Percentiles rank a stretch among this genome's conserved stretches.
These are phyloP conservation scores for Nematocida sp. DNA, from an alignment of 371 early-diverging fungal genomes.

Conservation along the genomic window DNA sequence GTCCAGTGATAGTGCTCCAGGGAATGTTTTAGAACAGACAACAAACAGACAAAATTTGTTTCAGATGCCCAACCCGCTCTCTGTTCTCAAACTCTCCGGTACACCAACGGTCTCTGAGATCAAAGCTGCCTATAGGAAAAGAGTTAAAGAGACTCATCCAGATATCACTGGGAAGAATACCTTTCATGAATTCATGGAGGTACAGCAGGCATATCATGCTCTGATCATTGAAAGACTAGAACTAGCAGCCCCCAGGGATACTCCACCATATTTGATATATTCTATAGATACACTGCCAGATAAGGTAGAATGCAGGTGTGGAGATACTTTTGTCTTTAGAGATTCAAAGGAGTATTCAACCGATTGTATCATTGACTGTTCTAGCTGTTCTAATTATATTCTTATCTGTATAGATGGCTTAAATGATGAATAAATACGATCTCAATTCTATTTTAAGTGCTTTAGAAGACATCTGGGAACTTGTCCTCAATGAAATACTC, in stretches of 20 bases:
- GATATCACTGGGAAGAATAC: slow-evolving; percentile 64
- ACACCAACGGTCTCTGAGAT: slow-evolving; percentile 74
- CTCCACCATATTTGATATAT: neutral
- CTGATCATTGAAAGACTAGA: too few relatives aligned
- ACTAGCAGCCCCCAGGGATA: neutral
- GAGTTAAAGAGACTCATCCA: slow-evolving; percentile 75
- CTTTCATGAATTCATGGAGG: neutral
- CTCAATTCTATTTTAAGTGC: too few relatives aligned
- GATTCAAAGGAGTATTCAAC: neutral
- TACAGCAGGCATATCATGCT: slow-evolving; percentile 2
- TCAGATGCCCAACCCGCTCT: slow-evolving; percentile 66
- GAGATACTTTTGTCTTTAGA: slow-evolving; percentile 3
- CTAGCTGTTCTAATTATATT: slow-evolving; percentile 31
- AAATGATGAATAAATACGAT: too few relatives aligned
- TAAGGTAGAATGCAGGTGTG: slow-evolving; percentile 12
- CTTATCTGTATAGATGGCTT: too few relatives aligned
- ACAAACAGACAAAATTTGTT: neutral
- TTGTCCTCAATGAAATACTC: too few relatives aligned
- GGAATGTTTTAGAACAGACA: neutral
- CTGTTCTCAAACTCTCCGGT: slow-evolving; percentile 74
- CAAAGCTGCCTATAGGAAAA: slow-evolving; percentile 77
- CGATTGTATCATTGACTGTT: slow-evolving; percentile 10
- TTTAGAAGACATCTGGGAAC: too few relatives aligned
- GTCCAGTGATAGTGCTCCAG: neutral
- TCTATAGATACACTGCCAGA: neutral